Evolutionary conservation across 2,329 filamentous ascomycete genomes (phyloP), one percentile per base, ranked within the genome.

Genomic region (Fusarium duplospermum): DNA sequence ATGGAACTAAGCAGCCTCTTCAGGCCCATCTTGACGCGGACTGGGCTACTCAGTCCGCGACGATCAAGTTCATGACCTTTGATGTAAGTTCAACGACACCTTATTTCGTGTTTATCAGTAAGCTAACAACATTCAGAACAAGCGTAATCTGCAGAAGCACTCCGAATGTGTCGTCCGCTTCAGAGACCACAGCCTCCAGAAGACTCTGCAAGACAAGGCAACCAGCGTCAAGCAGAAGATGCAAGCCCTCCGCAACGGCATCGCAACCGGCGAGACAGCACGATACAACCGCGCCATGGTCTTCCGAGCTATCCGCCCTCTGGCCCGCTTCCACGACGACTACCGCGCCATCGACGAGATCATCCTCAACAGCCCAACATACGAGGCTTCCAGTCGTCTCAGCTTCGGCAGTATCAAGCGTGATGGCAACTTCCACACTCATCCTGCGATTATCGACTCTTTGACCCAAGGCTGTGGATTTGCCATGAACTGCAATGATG

Each of bases 241-340:
- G 38, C 64, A 75, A 29, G 22, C 1, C 9, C 74, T 76, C 5
- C 74, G 71, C 2, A n/a, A 47, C 2, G 67, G 76, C 2, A 72
- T 76, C 4, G 60, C 67, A 0, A 64, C 67, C 2, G 40, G 72
- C 0, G 58, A 77, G 29, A 62, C 74, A 0, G 72, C 74, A 0
- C 74, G 74, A 18, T 76, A 77, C 62, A 76, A 77, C 13, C 72
- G 74, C 0, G 65, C 74, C 8, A 76, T 76, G 74, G 74, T 72
- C 0, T 76, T 76, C 4, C 72, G 74, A 6, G 72, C 70, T 38
- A 77, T 77, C 6, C 75, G 75, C 1, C 75, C 75, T 0, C 45
- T 77, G 1, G 75, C 74, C 0, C 70, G 70, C 4, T 76, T 76
- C 67, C 74, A 76, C 22, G 67, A 77, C 0, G 72, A 76, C 22